phyloP scores from a whole-genome alignment of 257 asterid species.

The Solanum infundibuliforme region DNA sequence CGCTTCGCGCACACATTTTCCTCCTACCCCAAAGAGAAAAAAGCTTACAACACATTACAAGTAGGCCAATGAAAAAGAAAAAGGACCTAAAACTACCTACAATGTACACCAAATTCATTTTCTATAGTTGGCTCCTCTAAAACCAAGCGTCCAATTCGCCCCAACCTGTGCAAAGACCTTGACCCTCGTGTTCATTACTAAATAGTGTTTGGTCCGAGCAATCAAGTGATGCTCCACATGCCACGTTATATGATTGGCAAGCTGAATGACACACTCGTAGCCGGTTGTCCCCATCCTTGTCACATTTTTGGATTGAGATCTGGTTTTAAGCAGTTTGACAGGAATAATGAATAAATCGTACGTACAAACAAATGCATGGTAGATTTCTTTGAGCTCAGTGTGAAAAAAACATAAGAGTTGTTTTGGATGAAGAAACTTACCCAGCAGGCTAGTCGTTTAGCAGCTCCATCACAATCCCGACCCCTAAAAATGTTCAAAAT shows the following conservation, averaged over 20 bases:
- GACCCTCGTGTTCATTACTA: constrained; percentile 79
- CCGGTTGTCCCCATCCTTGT: constrained; percentile 80
- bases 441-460: constrained; percentile 97
- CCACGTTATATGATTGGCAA: constrained; percentile 80
- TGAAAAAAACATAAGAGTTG: neutral
- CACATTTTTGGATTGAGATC: constrained; percentile 97
- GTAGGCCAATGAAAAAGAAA: neutral
- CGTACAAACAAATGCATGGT: neutral
- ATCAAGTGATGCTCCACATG: constrained; percentile 96
- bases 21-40: neutral
- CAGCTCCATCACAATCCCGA: constrained; percentile 89
- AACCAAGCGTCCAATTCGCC: constrained; percentile 81
- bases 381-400: neutral
- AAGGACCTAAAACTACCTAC: constrained; percentile 29
- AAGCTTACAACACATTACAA: neutral
- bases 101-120: constrained; percentile 40
- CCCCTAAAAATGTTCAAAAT: constrained; percentile 80
- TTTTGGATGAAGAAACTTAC: constrained; percentile 30
- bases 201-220: constrained; percentile 94
- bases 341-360: neutral
- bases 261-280: constrained; percentile 95
- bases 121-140: constrained; percentile 8
- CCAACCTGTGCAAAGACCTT: constrained; percentile 97
- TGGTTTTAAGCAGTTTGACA: constrained; percentile 13
- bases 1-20: constrained; percentile 32